Evolutionary conservation across 1,139 yeast species (phyloP), one percentile per base, ranked within the genome.

Genomic region (Kurtzmaniella natalensis): DNA sequence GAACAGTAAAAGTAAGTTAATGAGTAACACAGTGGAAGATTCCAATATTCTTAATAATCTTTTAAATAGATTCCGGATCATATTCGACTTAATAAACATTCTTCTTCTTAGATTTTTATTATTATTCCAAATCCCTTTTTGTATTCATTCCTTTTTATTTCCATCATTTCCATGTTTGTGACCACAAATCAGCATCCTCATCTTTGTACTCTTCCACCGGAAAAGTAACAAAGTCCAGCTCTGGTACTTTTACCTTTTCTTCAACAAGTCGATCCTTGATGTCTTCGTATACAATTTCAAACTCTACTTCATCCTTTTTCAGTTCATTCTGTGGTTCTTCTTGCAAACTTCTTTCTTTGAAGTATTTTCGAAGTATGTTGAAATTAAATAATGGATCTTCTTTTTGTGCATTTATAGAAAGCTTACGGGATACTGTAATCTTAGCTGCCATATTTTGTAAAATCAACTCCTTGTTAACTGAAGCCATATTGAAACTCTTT

Each of bases 401-500:
- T 6, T 7, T 16, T 10, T 6, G 11, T 5, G 16, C 17, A 4
- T 8, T 11, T 3, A 26, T 17, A 3, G 10, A 4, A 4, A 7
- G 9, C 20, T 26, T 26, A n/a, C 17, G 17, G 4, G 20, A 10
- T 7, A 17, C 16, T 3, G 29, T 26, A 10, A 26, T 15, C 17
- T 26, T 16, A 16, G 20, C 11, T 7, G 21, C 29, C 4, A 26
- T 3, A 5, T 26, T 21, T 18, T 17, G 21, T 5, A 26, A 14
- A 4, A 26, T 17, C 13, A 10, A 7, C 4, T 7, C 7, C 11
- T 26, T 39, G 5, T 45, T 43, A n/a, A 35, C 36, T 7, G 43
- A 39, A 2, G 53, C 34, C 16, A 42, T 43, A 14, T 36, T 31
- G 23, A 53, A 25, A 5, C 45, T 41, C 20, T 43, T 45, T 9